Conservation (phyloP, 768 basidiomycete species). For the Podaxis sp. region DNA sequence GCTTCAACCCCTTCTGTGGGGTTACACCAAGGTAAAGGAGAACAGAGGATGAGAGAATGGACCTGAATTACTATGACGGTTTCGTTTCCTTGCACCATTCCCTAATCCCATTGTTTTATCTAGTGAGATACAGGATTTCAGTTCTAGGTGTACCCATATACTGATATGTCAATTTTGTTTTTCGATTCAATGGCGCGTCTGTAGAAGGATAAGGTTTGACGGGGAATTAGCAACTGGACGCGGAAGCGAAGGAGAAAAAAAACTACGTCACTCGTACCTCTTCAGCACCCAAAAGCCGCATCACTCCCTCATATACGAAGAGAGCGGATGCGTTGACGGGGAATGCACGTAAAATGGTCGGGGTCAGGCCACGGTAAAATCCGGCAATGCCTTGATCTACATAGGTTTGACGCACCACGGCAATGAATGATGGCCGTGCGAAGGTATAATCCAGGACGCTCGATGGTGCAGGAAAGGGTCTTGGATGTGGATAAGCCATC, state of each 20-base stretch:
- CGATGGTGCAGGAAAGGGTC: slow-evolving; percentile 36
- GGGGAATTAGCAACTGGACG: slow-evolving; percentile 9
- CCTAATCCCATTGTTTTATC: not conserved
- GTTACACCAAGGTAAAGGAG: not conserved
- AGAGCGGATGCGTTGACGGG: slow-evolving; percentile 78
- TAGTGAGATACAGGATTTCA: not conserved
- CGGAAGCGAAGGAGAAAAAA: slow-evolving; percentile 14
- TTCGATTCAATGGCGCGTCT: slow-evolving; percentile 43
- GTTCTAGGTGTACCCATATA: not conserved
- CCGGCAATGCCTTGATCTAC: slow-evolving; percentile 51
- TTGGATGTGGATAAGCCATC: slow-evolving; percentile 58
- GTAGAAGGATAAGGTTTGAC: slow-evolving; percentile 17
- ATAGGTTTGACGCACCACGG: slow-evolving; percentile 54
- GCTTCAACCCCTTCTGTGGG: not conserved
- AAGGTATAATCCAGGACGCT: slow-evolving; percentile 22
- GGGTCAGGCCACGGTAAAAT: slow-evolving; percentile 67
- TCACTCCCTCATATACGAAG: slow-evolving; percentile 76
- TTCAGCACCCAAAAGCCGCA: slow-evolving; percentile 66
- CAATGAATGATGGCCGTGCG: slow-evolving; percentile 45
- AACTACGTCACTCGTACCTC: slow-evolving; percentile 40
- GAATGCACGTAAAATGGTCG: slow-evolving; percentile 70
- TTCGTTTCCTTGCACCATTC: not conserved
- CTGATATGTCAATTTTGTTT: not conserved
- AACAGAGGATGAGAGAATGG: not conserved
- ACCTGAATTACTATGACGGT: not conserved